Evolutionary conservation across 331 rosid genomes (phyloP).

Genomic region (Cydonia oblonga): DNA sequence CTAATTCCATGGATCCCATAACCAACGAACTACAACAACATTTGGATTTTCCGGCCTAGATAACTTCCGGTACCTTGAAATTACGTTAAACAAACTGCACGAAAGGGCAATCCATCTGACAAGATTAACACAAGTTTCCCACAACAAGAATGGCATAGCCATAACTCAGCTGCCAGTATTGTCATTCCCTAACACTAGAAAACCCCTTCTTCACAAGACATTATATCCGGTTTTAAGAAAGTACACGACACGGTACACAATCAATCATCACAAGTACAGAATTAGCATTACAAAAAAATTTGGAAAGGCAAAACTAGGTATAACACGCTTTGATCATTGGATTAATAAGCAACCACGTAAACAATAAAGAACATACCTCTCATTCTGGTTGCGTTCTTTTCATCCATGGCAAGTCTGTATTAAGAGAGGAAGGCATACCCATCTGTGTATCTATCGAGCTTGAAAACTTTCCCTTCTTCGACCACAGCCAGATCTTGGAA

Average conservation of each 20-base stretch:
- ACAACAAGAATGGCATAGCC: conserved; percentile 9
- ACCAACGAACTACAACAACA: not conserved
- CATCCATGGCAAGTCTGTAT: conserved; percentile 61
- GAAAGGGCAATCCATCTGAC: conserved; percentile 7
- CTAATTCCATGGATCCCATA: not conserved
- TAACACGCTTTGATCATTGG: conserved; percentile 23
- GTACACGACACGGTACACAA: conserved; percentile 26
- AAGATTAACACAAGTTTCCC: not conserved
- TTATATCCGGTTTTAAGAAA: conserved; percentile 9
- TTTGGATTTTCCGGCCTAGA: not conserved
- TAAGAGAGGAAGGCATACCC: conserved; percentile 61
- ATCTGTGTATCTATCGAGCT: conserved; percentile 47
- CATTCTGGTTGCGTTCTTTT: conserved; percentile 38
- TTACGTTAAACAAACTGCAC: not conserved
- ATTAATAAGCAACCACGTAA: conserved; percentile 13
- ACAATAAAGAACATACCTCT: conserved; percentile 35
- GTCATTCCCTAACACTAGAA: conserved; percentile 14
- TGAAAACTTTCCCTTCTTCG: conserved; percentile 65
- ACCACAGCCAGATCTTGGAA: conserved; percentile 97
- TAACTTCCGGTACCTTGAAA: not conserved
- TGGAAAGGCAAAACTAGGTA: conserved; percentile 9
- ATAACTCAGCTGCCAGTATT: conserved; percentile 7
- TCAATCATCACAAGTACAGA: conserved; percentile 34
- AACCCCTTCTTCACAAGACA: conserved; percentile 14
- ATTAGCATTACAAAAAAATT: conserved; percentile 38